Evolutionary conservation across 2,329 filamentous ascomycete genomes (phyloP).

Genomic region (Helminthosporium solani): DNA sequence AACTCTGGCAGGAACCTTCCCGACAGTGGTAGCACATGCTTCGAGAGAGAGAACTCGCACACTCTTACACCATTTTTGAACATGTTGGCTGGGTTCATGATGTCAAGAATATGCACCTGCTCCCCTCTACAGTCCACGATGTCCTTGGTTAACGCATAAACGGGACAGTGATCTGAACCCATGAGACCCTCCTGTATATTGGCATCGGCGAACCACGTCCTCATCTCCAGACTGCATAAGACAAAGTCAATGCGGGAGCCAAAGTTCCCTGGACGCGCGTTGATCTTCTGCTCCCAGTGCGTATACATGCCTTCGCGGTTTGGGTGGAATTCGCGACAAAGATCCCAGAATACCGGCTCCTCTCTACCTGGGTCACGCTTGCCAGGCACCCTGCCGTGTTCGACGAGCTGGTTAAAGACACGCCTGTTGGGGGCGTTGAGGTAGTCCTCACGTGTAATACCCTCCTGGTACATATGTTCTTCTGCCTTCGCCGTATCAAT

Average conservation of each 20-base stretch:
- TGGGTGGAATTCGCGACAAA: constrained; percentile 79
- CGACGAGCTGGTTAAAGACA: constrained; percentile 82
- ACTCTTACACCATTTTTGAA: constrained; percentile 68
- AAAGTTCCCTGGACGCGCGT: constrained; percentile 92
- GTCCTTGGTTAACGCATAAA: constrained; percentile 74
- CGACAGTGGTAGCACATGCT: constrained; percentile 71
- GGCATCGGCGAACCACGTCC: constrained; percentile 73
- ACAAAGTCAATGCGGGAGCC: constrained; percentile 94
- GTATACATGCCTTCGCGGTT: constrained; percentile 89
- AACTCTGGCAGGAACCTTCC: constrained; percentile 87
- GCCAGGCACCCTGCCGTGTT: constrained; percentile 67
- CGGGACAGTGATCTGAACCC: constrained; percentile 95
- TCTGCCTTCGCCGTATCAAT: constrained; percentile 75
- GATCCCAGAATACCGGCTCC: constrained; percentile 74
- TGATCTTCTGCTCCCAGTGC: constrained; percentile 93
- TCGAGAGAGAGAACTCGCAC: constrained; percentile 62
- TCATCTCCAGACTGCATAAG: constrained; percentile 76
- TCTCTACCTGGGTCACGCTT: constrained; percentile 69
- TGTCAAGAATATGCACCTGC: constrained; percentile 61
- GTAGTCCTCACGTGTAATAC: constrained; percentile 69
- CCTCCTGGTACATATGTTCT: constrained; percentile 71
- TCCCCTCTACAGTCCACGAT: constrained; percentile 54
- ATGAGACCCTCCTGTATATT: constrained; percentile 92
- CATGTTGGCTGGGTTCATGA: constrained; percentile 75
- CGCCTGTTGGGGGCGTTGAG: constrained; percentile 69